A percentile compares a stretch with the other conserved stretches of the same genome.
Evolutionary conservation across 768 basidiomycete species (phyloP).

Genomic region (Auricularia cornea): DNA sequence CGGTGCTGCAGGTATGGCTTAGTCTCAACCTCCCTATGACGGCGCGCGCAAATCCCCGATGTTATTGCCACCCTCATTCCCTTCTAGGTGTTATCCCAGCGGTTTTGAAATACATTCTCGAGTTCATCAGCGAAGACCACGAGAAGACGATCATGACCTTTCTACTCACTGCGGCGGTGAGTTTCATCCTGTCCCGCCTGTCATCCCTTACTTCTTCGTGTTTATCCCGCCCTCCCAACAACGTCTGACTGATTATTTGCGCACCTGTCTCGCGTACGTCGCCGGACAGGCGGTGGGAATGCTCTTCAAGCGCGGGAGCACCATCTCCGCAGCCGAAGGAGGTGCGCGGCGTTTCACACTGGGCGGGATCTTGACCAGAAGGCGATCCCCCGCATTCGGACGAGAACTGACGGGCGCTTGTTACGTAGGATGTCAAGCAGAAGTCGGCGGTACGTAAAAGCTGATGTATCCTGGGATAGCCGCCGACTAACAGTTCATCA

Average conservation of each 20-base stretch:
- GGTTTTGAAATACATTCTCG: slow-evolving; percentile 5
- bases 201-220: not conserved
- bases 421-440: slow-evolving; percentile 61
- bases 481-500: not conserved
- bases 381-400: not conserved
- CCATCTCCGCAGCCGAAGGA: slow-evolving; percentile 93
- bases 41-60: too few species aligned
- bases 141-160: slow-evolving; percentile 86
- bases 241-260: not conserved
- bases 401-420: not conserved
- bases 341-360: slow-evolving; percentile 27
- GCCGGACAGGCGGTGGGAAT: slow-evolving; percentile 71
- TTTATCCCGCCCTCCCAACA: not conserved
- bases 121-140: slow-evolving; percentile 87
- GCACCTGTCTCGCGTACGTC: not conserved
- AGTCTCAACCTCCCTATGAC: slow-evolving; percentile 71
- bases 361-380: not conserved
- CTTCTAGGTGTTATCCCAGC: slow-evolving; percentile 2
- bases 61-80: too few species aligned
- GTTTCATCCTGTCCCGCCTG: too few species aligned
- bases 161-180: slow-evolving; percentile 76
- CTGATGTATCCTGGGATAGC: not conserved
- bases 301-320: slow-evolving; percentile 95
- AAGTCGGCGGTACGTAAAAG: slow-evolving; percentile 67
- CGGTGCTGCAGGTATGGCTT: slow-evolving; percentile 86